phyloP scores from a whole-genome alignment of 164 flowering plant species.

The Dillenia turbinata region DNA sequence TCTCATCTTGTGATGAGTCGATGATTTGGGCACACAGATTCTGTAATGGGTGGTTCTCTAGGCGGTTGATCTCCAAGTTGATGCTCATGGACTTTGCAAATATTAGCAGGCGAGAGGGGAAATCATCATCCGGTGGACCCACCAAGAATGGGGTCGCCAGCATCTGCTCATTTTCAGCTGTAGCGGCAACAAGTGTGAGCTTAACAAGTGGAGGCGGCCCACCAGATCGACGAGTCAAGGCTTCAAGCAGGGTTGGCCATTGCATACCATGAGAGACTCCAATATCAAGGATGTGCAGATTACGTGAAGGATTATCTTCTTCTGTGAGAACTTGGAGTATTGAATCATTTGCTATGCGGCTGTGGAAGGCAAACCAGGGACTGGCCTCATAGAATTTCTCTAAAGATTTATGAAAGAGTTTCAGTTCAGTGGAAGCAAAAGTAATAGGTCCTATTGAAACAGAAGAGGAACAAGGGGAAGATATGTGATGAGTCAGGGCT shows the following conservation, averaged over 20 bases:
- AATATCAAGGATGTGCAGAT: conserved; percentile 66
- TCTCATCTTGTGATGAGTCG: conserved; percentile 34
- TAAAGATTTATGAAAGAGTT: conserved; percentile 47
- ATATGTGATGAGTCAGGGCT: conserved; percentile 45
- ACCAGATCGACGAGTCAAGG: conserved; percentile 46
- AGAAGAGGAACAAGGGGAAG: conserved; percentile 22
- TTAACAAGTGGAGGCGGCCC: conserved; percentile 67
- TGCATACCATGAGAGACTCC: conserved; percentile 85
- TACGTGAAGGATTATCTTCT: conserved; percentile 10
- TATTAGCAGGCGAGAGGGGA: conserved; percentile 37
- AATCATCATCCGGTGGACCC: conserved; percentile 56
- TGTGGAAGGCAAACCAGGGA: conserved; percentile 80
- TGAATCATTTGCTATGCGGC: conserved; percentile 56
- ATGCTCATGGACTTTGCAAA: conserved; percentile 57
- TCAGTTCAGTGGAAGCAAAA: conserved; percentile 50
- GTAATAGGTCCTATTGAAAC: conserved; percentile 11
- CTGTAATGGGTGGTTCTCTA: conserved; percentile 41
- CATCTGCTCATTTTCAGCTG: conserved; percentile 14
- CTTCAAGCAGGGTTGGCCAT: conserved; percentile 82
- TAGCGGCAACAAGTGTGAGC: conserved; percentile 45
- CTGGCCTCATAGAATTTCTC: conserved; percentile 61
- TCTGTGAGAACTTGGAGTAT: conserved; percentile 51
- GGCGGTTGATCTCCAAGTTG: conserved; percentile 46
- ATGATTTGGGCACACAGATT: conserved; percentile 33
- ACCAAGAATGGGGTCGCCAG: conserved; percentile 42